These are phyloP conservation scores for Aureobasidium musti DNA, from an alignment of 2,329 filamentous ascomycete genomes.

Conservation along the genomic window DNA sequence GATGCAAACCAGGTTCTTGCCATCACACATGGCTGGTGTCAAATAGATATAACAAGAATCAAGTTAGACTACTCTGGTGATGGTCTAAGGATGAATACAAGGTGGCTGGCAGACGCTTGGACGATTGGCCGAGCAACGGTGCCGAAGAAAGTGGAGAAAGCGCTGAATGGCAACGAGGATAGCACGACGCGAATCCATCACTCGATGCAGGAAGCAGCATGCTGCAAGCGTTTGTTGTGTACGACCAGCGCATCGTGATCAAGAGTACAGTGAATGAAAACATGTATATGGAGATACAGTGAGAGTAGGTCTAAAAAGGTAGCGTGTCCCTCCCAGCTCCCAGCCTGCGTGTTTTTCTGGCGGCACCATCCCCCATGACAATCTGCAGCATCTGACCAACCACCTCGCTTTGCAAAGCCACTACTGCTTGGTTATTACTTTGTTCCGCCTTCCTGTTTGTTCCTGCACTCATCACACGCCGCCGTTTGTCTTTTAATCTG, in stretches of 20 bases:
- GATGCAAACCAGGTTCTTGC: background rate
- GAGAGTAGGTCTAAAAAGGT: background rate
- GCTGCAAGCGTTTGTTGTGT: conserved; percentile 8
- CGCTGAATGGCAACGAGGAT: conserved; percentile 24
- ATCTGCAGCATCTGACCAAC: conserved; percentile 23
- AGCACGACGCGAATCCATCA: conserved; percentile 7
- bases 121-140: conserved; percentile 23
- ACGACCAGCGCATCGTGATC: background rate
- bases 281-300: background rate
- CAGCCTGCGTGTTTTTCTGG: conserved; percentile 23
- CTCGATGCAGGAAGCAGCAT: conserved; percentile 12
- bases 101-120: conserved; percentile 27
- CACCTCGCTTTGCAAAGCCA: conserved; percentile 25
- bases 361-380: conserved; percentile 7
- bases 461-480: conserved; percentile 3
- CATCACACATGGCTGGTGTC: conserved; percentile 12
- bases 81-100: background rate
- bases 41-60: background rate
- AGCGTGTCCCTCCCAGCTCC: conserved; percentile 10
- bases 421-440: conserved; percentile 26
- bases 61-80: background rate
- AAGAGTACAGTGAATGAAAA: background rate
- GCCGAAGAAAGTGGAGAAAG: conserved; percentile 2
- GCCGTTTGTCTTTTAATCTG: conserved; percentile 29
- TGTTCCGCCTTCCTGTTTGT: conserved; percentile 19